Base-by-base conservation (phyloP, 805 yeast genomes). In the Phaffomyces opuntiae region DNA sequence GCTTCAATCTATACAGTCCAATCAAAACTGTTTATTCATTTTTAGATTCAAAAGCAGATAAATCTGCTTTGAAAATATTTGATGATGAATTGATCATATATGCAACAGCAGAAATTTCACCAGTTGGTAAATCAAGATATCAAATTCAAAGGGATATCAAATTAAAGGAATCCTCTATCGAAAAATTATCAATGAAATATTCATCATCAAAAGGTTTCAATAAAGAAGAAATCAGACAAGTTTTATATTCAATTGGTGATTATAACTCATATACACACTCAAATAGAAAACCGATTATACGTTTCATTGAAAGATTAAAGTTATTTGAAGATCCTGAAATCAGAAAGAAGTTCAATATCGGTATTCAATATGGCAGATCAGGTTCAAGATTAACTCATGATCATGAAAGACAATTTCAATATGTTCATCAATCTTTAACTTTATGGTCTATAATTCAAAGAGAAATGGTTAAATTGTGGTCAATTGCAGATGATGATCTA, bases 401-500 rank as follows among this genome's bases (percentile, higher is more conserved):
- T 55, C 93, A 85, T 56, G 74, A 72, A 36, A 78, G 82, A 57
- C 95, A 85, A 66, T 83, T 68, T 61, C 77, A 81, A 51, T 85
- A 85, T 56, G 91, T 85, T 13, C 72, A 77, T 44, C 95, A 86
- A 56, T 85, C 91, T 0, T 64, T 85, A 44, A 77, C 79, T 17
- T 62, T 85, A 43, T 85, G 95, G 95, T 79, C 87, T 0, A 73
- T 80, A 46, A 82, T 85, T 47, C 85, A 83, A 80, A 67, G 85
- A 45, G 89, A 86, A 49, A 81, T 85, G 85, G 79, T 83, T 53
- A 77, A 75, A 62, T 64, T 85, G 21, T 85, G 95, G 95, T 79
- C 78, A 34, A 70, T 81, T 33, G 88, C 91, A 0, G 95, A 85
- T 57, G 76, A 75, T 36, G 93, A 86, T 59, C 65, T 85, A 44